Percentiles rank a stretch among this genome's conserved stretches.
Conservation (phyloP, 2,329 filamentous ascomycete genomes). For the Colletotrichum liaoningense region DNA sequence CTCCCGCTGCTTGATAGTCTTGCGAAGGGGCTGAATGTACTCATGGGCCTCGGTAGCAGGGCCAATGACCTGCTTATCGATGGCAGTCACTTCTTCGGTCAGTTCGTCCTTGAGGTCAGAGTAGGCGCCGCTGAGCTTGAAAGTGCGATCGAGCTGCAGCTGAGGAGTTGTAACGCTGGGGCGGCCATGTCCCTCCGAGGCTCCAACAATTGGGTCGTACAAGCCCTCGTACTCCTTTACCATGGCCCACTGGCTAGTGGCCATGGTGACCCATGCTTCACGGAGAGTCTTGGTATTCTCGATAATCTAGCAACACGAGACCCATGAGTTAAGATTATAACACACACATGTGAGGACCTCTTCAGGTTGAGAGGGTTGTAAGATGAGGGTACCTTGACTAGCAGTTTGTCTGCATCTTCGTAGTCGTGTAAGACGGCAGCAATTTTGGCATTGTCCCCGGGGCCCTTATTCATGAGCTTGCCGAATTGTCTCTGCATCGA, state of each 20-base stretch:
- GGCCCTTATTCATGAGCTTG: constrained; percentile 73
- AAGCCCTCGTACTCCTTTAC: constrained; percentile 76
- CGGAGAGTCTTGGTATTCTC: constrained; percentile 81
- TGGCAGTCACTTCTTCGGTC: constrained; percentile 75
- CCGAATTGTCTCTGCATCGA: constrained; percentile 81
- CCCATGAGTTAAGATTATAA: neutral
- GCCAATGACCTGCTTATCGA: constrained; percentile 76
- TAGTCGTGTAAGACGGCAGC: constrained; percentile 82
- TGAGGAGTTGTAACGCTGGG: constrained; percentile 71
- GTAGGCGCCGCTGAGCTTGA: constrained; percentile 74
- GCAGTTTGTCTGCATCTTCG: constrained; percentile 80
- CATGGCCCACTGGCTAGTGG: constrained; percentile 75
- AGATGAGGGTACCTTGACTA: constrained; percentile 69
- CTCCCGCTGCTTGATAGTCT: constrained; percentile 87
- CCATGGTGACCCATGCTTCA: constrained; percentile 81
- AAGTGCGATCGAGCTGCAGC: constrained; percentile 71
- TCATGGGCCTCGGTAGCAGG: constrained; percentile 78
- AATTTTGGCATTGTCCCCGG: constrained; percentile 82
- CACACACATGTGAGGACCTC: neutral
- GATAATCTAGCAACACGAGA: constrained; percentile 67
- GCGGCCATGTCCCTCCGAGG: constrained; percentile 66
- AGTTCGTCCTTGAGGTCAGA: constrained; percentile 78
- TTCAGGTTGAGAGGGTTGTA: constrained; percentile 27
- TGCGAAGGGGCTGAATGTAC: constrained; percentile 77
- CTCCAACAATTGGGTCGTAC: constrained; percentile 81